A percentile compares a stretch with the other conserved stretches of the same genome.
phyloP scores from a whole-genome alignment of 2,329 filamentous ascomycete species.

The Xylaria multiplex region DNA sequence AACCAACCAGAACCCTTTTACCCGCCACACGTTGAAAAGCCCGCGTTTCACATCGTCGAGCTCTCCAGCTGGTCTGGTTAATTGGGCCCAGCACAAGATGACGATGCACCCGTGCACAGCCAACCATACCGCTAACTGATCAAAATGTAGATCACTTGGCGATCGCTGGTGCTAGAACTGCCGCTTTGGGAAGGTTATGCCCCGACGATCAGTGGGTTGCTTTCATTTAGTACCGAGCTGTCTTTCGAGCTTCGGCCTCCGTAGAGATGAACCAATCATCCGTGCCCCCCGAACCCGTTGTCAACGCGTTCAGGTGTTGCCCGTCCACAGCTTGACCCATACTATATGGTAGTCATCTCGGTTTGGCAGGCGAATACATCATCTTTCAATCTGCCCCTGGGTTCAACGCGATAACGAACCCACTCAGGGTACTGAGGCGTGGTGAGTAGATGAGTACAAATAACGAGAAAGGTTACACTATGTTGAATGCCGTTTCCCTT shows the following conservation, averaged over 20 bases:
- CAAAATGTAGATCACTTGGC: conserved; percentile 26
- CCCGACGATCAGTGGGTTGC: conserved; percentile 12
- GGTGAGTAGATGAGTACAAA: background rate
- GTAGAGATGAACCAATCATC: conserved; percentile 15
- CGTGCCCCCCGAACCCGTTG: background rate
- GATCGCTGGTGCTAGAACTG: conserved; percentile 22
- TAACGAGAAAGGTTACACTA: conserved; percentile 2
- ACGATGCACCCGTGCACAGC: conserved; percentile 10
- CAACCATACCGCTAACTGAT: conserved; percentile 25
- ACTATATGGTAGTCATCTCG: conserved; percentile 5
- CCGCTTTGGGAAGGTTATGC: conserved; percentile 28
- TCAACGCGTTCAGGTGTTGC: background rate
- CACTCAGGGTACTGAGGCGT: background rate
- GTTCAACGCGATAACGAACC: conserved; percentile 4
- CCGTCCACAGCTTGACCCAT: conserved; percentile 14
- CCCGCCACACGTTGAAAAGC: conserved; percentile 4
- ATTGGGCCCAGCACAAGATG: conserved; percentile 21
- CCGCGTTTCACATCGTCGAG: conserved; percentile 16
- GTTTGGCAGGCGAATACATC: conserved; percentile 27
- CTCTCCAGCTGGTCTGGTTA: background rate
- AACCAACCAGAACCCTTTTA: conserved; percentile 13
- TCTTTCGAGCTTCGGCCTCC: background rate
- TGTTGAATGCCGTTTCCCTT: background rate
- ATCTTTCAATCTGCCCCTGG: conserved; percentile 7
- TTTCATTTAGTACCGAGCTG: background rate